Percentiles rank a stretch among this genome's conserved stretches.
Conservation (phyloP, 257 asterid genomes). For the Jasminum sambac region DNA sequence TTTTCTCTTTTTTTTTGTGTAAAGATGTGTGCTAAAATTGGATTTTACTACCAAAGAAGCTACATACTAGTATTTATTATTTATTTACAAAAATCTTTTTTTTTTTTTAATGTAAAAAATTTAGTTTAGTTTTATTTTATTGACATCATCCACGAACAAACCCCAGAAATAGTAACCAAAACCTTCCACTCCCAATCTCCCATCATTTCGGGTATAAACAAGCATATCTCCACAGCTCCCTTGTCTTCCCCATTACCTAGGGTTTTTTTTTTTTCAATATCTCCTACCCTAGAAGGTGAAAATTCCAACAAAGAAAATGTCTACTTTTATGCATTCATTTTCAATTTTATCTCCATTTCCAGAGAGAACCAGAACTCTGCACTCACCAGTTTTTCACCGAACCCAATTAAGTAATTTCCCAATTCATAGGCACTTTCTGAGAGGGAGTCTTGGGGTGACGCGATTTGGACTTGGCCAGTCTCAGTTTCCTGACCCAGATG, state of each 20-base stretch:
- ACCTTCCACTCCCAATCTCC: constrained; percentile 17
- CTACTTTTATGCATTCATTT: constrained; percentile 44
- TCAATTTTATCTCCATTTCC: constrained; percentile 50
- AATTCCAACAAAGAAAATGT: constrained; percentile 35
- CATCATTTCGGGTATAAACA: too few species aligned
- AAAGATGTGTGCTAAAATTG: too few species aligned
- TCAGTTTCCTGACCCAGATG: constrained; percentile 68
- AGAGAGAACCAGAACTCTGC: constrained; percentile 41
- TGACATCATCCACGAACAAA: background rate
- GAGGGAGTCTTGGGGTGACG: constrained; percentile 57
- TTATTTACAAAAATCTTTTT: too few species aligned
- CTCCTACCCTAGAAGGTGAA: constrained; percentile 8
- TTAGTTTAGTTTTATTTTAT: background rate
- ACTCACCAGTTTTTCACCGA: constrained; percentile 45
- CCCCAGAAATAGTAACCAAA: constrained; percentile 2
- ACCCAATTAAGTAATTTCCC: constrained; percentile 43
- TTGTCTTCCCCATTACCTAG: constrained; percentile 8
- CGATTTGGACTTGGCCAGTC: constrained; percentile 80
- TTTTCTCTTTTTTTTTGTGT: too few species aligned
- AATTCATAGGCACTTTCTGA: constrained; percentile 41
- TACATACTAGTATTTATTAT: too few species aligned
- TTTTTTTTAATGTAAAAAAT: too few species aligned
- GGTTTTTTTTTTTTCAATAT: background rate
- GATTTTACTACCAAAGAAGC: too few species aligned
- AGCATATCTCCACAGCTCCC: constrained; percentile 1